Evolutionary conservation across 106 monocot genomes (phyloP), one percentile per base, ranked within the genome.

Genomic region (Dendrobium huoshanense): DNA sequence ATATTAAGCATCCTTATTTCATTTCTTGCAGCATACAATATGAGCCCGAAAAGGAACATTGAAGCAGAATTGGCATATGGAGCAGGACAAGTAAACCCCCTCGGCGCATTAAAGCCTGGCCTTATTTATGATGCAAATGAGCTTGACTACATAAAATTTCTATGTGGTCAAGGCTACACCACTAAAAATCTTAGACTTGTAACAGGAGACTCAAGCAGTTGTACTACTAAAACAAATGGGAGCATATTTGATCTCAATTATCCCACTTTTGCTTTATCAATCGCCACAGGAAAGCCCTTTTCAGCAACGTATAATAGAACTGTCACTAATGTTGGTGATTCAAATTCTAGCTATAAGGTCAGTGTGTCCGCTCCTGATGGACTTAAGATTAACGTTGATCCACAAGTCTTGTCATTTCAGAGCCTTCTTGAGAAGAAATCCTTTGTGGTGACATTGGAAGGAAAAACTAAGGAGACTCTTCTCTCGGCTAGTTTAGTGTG

Each of bases 401-500:
- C 87, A 1, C 24, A 24, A 0, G 27, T 24, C 1, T 54, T 89
- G n/a, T 17, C 72, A 0, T 92, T 92, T 74, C 54, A 65, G 4
- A 16, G 17, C 1, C 4, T 74, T 51, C 0, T 47, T 1, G 82
- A 83, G 85, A 83, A 81, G 67, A 37, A 68, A 17, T 47, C 73
- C 0, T 91, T 87, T 24, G 67, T 17, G 0, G 77, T 87, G 45
- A 84, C 40, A 20, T 77, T 89, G 33, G 73, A 65, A 20, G 85
- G 88, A 9, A 55, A 22, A 0, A 24, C 41, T 13, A 5, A 22
- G 6, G 3, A 16, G 25, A 9, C 77, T 5, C 9, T 49, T 9
- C 0, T 81, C 0, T 85, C 87, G 5, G 91, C 81, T 17, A 77
- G 84, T 4, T 75, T 91, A 45, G 15, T 58, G 8, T 89, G 88